A percentile compares a stretch with the other conserved stretches of the same genome.
phyloP scores from a whole-genome alignment of 2,329 filamentous ascomycete species.

The Fusarium denticulatum region DNA sequence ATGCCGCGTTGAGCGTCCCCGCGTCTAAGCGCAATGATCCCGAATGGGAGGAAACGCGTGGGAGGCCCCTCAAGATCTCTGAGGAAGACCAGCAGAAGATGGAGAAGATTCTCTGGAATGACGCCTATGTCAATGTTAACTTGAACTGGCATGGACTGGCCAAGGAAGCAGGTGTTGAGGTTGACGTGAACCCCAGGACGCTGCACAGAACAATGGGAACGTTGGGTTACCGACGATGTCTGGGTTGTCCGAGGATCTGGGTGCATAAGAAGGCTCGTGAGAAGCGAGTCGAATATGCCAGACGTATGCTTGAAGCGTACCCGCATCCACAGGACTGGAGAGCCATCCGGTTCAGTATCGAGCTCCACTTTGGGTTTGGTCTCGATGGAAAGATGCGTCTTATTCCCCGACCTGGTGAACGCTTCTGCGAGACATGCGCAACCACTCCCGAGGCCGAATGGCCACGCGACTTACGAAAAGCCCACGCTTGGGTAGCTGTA shows the following conservation, averaged over 20 bases:
- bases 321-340: slow-evolving; percentile 48
- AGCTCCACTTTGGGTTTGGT: slow-evolving; percentile 53
- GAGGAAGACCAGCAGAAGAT: slow-evolving; percentile 50
- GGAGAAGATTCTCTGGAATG: slow-evolving; percentile 52
- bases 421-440: slow-evolving; percentile 44
- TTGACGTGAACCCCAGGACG: slow-evolving; percentile 49
- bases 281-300: slow-evolving; percentile 48
- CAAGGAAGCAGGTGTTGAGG: slow-evolving; percentile 47
- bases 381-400: slow-evolving; percentile 51
- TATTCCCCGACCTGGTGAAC: slow-evolving; percentile 49
- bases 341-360: slow-evolving; percentile 49
- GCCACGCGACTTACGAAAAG: slow-evolving; percentile 48
- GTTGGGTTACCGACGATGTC: slow-evolving; percentile 49
- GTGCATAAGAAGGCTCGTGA: slow-evolving; percentile 47
- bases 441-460: slow-evolving; percentile 41
- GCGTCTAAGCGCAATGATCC: slow-evolving; percentile 50
- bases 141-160: slow-evolving; percentile 50
- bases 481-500: slow-evolving; percentile 50
- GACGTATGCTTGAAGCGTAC: slow-evolving; percentile 47
- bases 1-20: slow-evolving; percentile 49
- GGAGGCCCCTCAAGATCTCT: slow-evolving; percentile 49
- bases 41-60: slow-evolving; percentile 52
- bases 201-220: slow-evolving; percentile 53
- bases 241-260: slow-evolving; percentile 45
- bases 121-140: slow-evolving; percentile 44